Percentiles rank a stretch among this genome's conserved stretches.
Conservation (phyloP, 306 rosid species). For the Notholithocarpus densiflorus region DNA sequence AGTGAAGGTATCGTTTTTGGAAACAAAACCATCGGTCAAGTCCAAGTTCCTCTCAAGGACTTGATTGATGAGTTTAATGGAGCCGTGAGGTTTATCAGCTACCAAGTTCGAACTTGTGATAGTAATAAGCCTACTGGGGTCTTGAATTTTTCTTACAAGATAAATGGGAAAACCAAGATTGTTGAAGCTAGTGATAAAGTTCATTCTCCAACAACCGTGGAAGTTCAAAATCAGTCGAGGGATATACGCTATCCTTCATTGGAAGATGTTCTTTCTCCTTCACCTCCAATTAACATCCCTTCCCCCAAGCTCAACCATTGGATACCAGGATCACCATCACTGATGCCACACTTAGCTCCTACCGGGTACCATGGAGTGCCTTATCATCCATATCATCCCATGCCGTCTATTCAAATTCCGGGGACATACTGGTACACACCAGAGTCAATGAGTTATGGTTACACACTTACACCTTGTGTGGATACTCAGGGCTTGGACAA, state of each 20-base stretch:
- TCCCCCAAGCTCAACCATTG: not conserved
- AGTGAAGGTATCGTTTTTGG: constrained; percentile 25
- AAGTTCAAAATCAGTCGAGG: not conserved
- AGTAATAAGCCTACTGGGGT: constrained; percentile 36
- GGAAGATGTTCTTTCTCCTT: not conserved
- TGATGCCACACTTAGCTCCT: not conserved
- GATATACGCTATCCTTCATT: not conserved
- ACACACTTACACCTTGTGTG: not conserved
- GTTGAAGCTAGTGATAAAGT: not conserved
- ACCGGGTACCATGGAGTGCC: not conserved
- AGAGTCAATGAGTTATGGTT: not conserved
- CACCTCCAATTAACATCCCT: not conserved
- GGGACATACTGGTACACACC: not conserved
- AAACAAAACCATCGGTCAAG: constrained; percentile 30
- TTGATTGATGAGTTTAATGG: constrained; percentile 25
- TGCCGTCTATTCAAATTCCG: not conserved
- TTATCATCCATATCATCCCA: not conserved
- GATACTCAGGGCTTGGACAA: not conserved
- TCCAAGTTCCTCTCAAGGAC: constrained; percentile 29
- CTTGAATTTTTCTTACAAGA: constrained; percentile 29
- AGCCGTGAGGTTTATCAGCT: constrained; percentile 21
- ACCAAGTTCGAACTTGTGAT: constrained; percentile 23
- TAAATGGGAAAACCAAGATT: not conserved
- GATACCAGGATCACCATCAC: not conserved
- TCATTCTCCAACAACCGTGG: not conserved